A percentile compares a stretch with the other conserved stretches of the same genome.
phyloP scores from a whole-genome alignment of 768 basidiomycete genomes.

The Candolleomyces aberdarensis region DNA sequence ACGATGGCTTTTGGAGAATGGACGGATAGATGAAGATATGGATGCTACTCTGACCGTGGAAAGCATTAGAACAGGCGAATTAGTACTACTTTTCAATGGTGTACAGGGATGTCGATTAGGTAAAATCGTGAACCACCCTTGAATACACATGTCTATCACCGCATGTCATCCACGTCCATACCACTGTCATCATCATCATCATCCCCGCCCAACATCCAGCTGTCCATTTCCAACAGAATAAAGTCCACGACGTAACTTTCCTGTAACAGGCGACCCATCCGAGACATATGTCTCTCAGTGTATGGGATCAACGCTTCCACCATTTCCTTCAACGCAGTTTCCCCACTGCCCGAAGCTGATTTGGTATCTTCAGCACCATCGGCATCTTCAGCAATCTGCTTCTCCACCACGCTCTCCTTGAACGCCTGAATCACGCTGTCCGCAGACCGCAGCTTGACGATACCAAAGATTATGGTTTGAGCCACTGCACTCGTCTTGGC shows the following conservation, averaged over 20 bases:
- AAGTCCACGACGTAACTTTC: slow-evolving; percentile 97
- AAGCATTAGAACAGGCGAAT: slow-evolving; percentile 51
- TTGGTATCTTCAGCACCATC: slow-evolving; percentile 14
- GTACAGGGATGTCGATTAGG: slow-evolving; percentile 69
- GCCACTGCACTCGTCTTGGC: slow-evolving; percentile 85
- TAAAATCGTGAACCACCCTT: slow-evolving; percentile 24
- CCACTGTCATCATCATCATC: slow-evolving; percentile 24
- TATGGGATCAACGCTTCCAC: slow-evolving; percentile 89
- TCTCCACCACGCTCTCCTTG: slow-evolving; percentile 33
- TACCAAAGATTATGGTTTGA: slow-evolving; percentile 76
- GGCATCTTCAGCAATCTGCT: slow-evolving; percentile 23
- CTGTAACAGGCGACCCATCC: slow-evolving; percentile 85
- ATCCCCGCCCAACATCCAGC: slow-evolving; percentile 58
- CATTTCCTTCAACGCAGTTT: slow-evolving; percentile 61
- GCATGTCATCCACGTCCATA: slow-evolving; percentile 39
- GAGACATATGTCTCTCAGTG: slow-evolving; percentile 85
- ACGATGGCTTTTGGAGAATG: slow-evolving; percentile 63
- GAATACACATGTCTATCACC: slow-evolving; percentile 3
- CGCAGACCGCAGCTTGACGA: slow-evolving; percentile 73
- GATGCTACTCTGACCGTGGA: slow-evolving; percentile 39
- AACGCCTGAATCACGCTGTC: slow-evolving; percentile 76
- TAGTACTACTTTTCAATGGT: slow-evolving; percentile 69
- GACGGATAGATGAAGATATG: slow-evolving; percentile 49
- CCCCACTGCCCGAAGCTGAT: slow-evolving; percentile 11
- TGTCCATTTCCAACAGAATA: slow-evolving; percentile 84